Evolutionary conservation across 1,139 yeast genomes (phyloP), one percentile per base, ranked within the genome.

Genomic region (Hyphopichia pseudoburtonii): DNA sequence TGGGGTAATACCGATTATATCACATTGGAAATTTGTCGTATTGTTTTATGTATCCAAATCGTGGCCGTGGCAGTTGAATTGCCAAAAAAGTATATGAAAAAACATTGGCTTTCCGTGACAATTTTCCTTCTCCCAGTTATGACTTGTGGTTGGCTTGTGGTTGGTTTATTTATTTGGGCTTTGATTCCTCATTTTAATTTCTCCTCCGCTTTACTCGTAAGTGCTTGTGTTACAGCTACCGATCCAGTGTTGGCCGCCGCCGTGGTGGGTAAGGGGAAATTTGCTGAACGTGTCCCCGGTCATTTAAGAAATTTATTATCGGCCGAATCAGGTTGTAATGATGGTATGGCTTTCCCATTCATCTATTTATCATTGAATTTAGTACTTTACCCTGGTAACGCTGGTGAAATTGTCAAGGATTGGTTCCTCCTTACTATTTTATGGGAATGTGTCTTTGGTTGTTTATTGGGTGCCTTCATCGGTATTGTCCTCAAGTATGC

Each of bases 221-320:
- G 95, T 21, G 97, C 97, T 1, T 92, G 98, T 64, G 82, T 92
- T 28, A 92, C 98, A 0, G 97, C 98, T 3, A 92, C 98, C 0
- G 98, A 92, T 63, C 98, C 98, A 4, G 95, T 92, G 36, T 73
- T 92, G 56, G 98, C 98, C 1, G 95, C 96, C 27, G 97, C 98
- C 0, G 97, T 92, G 15, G 97, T 92, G 16, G 97, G 98, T 67
- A 87, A 87, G 54, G 97, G 98, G 47, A 89, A 90, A 54, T 92
- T 92, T 60, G 97, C 98, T n/a, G 82, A 80, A 56, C 78, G 97
- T 46, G 97, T 92, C 11, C 98, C 98, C 0, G 97, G 97, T 5
- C 97, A 92, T 64, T 76, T 92, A 61, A 74, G 98, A 57, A 90
- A 92, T 54, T 65, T 92, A 35, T 66, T 92, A 30, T 80, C 94